These are phyloP conservation scores for Protomyces inundatus DNA, from an alignment of 1,139 yeast species.

Conservation along the genomic window DNA sequence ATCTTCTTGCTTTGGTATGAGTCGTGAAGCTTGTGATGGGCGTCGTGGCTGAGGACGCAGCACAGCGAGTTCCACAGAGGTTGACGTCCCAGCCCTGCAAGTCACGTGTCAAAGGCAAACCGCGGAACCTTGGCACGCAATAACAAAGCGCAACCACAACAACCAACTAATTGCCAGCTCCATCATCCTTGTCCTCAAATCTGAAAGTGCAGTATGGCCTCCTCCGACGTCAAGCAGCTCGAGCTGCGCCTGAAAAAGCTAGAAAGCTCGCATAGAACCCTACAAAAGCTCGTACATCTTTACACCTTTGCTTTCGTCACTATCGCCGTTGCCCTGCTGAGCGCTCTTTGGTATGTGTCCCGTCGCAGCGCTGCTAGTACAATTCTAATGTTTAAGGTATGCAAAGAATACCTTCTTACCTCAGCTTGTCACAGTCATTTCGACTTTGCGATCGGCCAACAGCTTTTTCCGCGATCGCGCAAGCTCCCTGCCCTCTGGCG, in stretches of 20 bases:
- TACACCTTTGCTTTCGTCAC: constrained; percentile 13
- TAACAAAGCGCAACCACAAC: not conserved
- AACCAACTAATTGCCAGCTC: not conserved
- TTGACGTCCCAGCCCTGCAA: not conserved
- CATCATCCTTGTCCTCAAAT: not conserved
- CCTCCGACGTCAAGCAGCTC: constrained; percentile 1
- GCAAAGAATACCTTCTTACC: constrained; percentile 17
- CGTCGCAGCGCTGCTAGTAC: not conserved
- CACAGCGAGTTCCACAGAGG: not conserved
- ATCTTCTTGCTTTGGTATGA: not conserved
- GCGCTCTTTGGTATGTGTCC: constrained; percentile 3
- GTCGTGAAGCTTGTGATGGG: not conserved
- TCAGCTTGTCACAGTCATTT: constrained; percentile 8
- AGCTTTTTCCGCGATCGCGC: constrained; percentile 20
- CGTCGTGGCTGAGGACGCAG: not conserved
- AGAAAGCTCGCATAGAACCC: constrained; percentile 9
- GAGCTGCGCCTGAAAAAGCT: constrained; percentile 13
- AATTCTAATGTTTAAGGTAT: constrained; percentile 2
- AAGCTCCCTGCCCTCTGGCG: constrained; percentile 1
- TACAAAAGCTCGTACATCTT: constrained; percentile 14
- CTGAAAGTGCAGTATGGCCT: not conserved
- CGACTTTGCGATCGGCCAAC: constrained; percentile 8
- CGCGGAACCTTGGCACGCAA: not conserved
- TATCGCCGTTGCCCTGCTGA: constrained; percentile 1
- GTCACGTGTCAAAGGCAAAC: not conserved